Conservation (phyloP, 768 basidiomycete species). For the Naganishia vishniacii region DNA sequence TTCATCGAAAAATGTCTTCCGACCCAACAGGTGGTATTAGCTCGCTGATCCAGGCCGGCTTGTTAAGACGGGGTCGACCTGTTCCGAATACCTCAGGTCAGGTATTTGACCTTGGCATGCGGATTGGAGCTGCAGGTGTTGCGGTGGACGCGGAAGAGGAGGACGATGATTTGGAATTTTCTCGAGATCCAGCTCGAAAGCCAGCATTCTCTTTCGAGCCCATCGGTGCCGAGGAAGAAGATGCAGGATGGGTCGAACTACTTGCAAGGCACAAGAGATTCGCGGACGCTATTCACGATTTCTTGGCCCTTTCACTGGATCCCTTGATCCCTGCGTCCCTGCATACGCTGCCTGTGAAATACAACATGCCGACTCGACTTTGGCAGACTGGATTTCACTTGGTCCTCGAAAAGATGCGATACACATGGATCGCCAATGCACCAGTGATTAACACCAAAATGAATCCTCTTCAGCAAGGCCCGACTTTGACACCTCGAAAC, state of each 20-base stretch:
- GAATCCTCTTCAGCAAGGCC: conserved; percentile 6
- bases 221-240: conserved; percentile 27
- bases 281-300: conserved; percentile 81
- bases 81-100: conserved; percentile 24
- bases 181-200: conserved; percentile 14
- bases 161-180: conserved; percentile 22
- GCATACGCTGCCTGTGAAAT: conserved; percentile 82
- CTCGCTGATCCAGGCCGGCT: conserved; percentile 49
- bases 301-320: conserved; percentile 76
- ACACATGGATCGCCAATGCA: conserved; percentile 64
- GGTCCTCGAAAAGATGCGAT: conserved; percentile 81
- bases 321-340: conserved; percentile 82
- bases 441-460: conserved; percentile 29
- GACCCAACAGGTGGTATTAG: conserved; percentile 42
- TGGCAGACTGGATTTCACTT: conserved; percentile 90
- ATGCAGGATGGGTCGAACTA: conserved; percentile 51
- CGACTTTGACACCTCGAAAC: conserved; percentile 12
- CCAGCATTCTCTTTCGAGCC: conserved; percentile 8
- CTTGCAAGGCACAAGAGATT: conserved; percentile 78
- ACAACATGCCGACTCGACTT: conserved; percentile 87
- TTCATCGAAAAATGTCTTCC: conserved; percentile 69
- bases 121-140: conserved; percentile 28
- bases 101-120: conserved; percentile 28
- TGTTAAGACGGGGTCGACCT: conserved; percentile 32
- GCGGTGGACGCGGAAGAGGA: conserved; percentile 17